Evolutionary conservation across 2,329 filamentous ascomycete genomes (phyloP), one percentile per base, ranked within the genome.

Genomic region (Emmonsiellopsis sp.): DNA sequence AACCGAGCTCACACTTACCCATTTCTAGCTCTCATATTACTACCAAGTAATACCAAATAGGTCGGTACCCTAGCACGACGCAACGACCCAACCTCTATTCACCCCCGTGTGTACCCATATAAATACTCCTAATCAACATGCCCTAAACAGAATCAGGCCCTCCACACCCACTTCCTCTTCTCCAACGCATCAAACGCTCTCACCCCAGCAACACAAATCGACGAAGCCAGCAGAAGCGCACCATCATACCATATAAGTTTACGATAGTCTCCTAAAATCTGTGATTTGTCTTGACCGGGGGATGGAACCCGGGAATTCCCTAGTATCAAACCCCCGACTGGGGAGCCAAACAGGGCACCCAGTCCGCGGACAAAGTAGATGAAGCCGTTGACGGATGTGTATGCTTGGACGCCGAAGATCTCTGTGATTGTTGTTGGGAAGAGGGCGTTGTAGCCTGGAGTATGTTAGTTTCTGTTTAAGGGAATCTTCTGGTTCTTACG

Each of bases 371-470:
- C 59, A 62, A 73, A 70, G 52, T 72, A 72, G 15, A 73, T 54
- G 16, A 71, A 63, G 0, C 70, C 70, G 52, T 67, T 72, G 11
- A 72, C 69, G 49, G 63, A 65, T 6, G 66, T 65, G 51, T 70
- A 70, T 20, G 70, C 64, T 48, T 71, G 68, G 2, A 69, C 62
- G 1, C 69, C 70, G 41, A 73, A 73, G 1, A 72, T 52, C 43
- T 72, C 70, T 0, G 71, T 68, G 20, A 73, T 57, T 13, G 66
- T 65, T 0, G 71, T 65, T 0, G 71, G 71, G 51, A 73, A 73
- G 1, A 74, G 59, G 1, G 68, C 64, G 6, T 56, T 56, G 52
- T 51, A 56, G 10, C 45, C 51, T 54, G 44, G 13, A 30, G 13
- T 11, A 30, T 31, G 20, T 51, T 43, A 32, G 37, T 40, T 15